Percentiles rank a stretch among this genome's conserved stretches.
Conservation (phyloP, 2,329 filamentous ascomycete species). For the Neopestalotiopsis sp. region DNA sequence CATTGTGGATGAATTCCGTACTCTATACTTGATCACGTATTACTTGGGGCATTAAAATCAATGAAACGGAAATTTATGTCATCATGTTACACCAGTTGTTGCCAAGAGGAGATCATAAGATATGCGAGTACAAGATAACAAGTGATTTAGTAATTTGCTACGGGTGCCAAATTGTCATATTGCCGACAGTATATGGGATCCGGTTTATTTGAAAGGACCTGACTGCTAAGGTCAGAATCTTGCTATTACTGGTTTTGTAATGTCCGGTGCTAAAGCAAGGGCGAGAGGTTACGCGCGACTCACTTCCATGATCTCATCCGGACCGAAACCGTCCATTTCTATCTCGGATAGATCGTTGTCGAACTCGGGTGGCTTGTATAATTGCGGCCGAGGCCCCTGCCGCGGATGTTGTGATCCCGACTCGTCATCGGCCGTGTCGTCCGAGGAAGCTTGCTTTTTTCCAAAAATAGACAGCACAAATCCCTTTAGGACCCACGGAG, state of each 20-base stretch:
- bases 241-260: not conserved
- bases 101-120: not conserved
- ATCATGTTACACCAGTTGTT: not conserved
- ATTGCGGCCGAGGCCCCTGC: not conserved
- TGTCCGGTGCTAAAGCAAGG: not conserved
- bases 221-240: not conserved
- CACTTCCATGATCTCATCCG: not conserved
- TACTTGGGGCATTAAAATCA: not conserved
- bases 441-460: not conserved
- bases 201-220: not conserved
- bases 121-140: not conserved
- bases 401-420: not conserved
- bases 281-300: not conserved
- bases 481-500: conserved; percentile 41
- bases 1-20: not conserved
- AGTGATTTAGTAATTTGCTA: not conserved
- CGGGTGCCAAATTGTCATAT: not conserved
- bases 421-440: not conserved
- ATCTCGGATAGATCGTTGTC: not conserved
- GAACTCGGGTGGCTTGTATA: conserved; percentile 1
- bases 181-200: not conserved
- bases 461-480: conserved; percentile 26
- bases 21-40: not conserved
- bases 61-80: not conserved
- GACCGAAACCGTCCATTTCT: not conserved